Evolutionary conservation across 352 stramenopile genomes (phyloP).

Genomic region (Globisporangium radiosum): DNA sequence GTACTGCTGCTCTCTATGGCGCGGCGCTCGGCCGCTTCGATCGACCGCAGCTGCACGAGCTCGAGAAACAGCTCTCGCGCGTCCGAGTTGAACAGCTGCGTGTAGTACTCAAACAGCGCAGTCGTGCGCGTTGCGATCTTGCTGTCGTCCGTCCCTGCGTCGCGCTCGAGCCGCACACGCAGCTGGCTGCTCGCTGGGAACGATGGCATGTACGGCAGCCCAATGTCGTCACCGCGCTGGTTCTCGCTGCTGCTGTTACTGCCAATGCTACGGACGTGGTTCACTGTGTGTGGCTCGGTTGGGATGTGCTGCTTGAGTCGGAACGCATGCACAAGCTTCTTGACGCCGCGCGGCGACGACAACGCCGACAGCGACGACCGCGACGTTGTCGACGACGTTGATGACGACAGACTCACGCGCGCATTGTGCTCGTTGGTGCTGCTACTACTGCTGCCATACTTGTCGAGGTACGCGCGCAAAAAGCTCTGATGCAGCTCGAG

Average conservation of each 20-base stretch:
- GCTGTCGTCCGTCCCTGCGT: conserved; percentile 39
- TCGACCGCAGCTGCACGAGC: conserved; percentile 26
- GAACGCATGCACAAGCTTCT: conserved; percentile 19
- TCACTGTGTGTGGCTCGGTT: conserved; percentile 8
- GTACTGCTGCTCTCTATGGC: background rate
- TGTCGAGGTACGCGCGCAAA: conserved; percentile 26
- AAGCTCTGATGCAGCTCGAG: conserved; percentile 47
- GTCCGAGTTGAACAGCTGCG: conserved; percentile 57
- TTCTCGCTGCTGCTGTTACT: background rate
- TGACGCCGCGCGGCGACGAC: conserved; percentile 18
- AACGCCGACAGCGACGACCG: conserved; percentile 31
- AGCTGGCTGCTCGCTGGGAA: conserved; percentile 41
- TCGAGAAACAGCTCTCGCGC: conserved; percentile 50
- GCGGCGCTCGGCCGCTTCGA: conserved; percentile 10
- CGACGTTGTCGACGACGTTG: conserved; percentile 28
- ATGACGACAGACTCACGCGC: conserved; percentile 40
- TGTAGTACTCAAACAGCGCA: conserved; percentile 62
- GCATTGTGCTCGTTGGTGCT: conserved; percentile 7
- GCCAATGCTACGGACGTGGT: background rate
- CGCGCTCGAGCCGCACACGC: conserved; percentile 40
- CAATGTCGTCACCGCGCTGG: conserved; percentile 3
- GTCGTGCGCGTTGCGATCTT: conserved; percentile 35
- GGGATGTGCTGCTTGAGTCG: conserved; percentile 19
- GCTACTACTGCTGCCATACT: conserved; percentile 18
- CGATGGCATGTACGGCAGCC: conserved; percentile 23